Percentiles rank a stretch among this genome's conserved stretches.
phyloP scores from a whole-genome alignment of 257 asterid species.

The Coffea eugenioides region DNA sequence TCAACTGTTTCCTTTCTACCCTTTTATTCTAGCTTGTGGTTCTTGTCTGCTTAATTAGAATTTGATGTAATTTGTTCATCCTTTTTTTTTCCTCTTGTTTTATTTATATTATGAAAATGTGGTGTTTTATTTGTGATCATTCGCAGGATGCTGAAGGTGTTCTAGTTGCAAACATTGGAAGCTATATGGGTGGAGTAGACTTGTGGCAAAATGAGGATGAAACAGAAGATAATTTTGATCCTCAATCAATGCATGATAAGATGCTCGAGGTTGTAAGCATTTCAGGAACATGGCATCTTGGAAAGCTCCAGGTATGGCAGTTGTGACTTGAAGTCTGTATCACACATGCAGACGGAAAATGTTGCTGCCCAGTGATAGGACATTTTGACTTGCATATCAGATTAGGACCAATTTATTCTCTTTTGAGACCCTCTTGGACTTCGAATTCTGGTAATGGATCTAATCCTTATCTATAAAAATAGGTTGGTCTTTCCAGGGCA shows the following conservation, averaged over 20 bases:
- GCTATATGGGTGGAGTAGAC: slow-evolving; percentile 99
- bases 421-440: neutral
- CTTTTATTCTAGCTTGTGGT: neutral
- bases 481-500: slow-evolving; percentile 98
- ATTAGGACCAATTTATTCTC: neutral
- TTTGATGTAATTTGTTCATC: neutral
- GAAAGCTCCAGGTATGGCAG: slow-evolving; percentile 82
- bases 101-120: neutral
- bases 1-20: neutral
- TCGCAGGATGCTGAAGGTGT: slow-evolving; percentile 95
- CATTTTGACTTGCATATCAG: neutral
- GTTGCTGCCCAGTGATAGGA: neutral
- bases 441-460: neutral
- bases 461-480: slow-evolving; percentile 21
- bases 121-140: slow-evolving; percentile 11
- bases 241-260: slow-evolving; percentile 98
- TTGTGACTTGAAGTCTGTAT: neutral
- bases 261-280: slow-evolving; percentile 96
- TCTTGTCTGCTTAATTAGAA: neutral
- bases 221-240: slow-evolving; percentile 80
- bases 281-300: slow-evolving; percentile 98
- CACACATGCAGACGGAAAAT: neutral
- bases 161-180: slow-evolving; percentile 90
- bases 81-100: neutral
- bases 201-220: slow-evolving; percentile 99